Percentiles rank a stretch among this genome's conserved stretches.
These are phyloP conservation scores for Saccharomycopsis babjevae DNA, from an alignment of 805 yeast species.

Conservation along the genomic window DNA sequence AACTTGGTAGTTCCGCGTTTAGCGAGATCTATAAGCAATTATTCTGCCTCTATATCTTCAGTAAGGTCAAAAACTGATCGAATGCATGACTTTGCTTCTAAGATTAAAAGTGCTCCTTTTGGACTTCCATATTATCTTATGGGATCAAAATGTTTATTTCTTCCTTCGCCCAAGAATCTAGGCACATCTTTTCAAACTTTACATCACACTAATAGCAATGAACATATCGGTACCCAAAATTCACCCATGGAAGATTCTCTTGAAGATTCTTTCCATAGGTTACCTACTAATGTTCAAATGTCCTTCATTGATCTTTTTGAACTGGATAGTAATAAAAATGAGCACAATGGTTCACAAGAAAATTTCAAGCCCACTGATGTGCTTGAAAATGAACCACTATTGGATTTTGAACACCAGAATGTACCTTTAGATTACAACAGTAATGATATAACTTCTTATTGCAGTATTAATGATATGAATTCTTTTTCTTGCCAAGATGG, in stretches of 20 bases:
- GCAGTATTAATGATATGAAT: neutral
- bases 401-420: neutral
- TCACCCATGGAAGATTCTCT: neutral
- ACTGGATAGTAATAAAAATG: neutral
- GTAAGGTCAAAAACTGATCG: neutral
- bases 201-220: neutral
- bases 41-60: neutral
- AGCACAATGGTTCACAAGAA: neutral
- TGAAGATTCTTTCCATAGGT: neutral
- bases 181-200: neutral
- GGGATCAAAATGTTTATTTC: neutral
- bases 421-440: neutral
- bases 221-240: neutral
- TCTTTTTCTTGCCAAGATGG: neutral
- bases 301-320: conserved; percentile 1
- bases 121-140: neutral
- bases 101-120: neutral
- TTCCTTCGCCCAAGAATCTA: neutral
- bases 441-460: neutral
- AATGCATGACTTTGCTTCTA: neutral
- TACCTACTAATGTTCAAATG: neutral
- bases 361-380: neutral
- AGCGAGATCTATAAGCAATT: neutral
- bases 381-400: neutral
- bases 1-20: neutral